Evolutionary conservation across 2,329 filamentous ascomycete genomes (phyloP).

Genomic region (Pseudogymnoascus sp.): DNA sequence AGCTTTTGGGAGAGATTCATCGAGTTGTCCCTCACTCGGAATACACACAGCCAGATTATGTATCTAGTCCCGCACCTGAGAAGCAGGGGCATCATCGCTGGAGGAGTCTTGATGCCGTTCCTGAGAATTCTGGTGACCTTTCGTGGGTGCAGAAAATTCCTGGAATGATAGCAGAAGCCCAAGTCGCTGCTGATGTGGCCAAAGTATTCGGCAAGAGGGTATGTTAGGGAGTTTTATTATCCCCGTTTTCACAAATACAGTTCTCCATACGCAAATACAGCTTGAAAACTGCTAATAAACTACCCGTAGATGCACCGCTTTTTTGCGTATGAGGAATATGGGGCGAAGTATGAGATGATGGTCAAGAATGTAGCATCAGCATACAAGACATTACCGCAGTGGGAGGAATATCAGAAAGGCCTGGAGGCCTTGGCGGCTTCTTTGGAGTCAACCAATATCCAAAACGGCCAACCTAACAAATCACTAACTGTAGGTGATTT

Average conservation of each 20-base stretch:
- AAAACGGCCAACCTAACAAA: constrained; percentile 56
- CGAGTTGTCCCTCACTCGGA: constrained; percentile 60
- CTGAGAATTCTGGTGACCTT: constrained; percentile 28
- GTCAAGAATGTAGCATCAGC: constrained; percentile 65
- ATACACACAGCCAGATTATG: constrained; percentile 39
- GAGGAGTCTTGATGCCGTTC: constrained; percentile 33
- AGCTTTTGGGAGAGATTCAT: constrained; percentile 67
- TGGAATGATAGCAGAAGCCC: constrained; percentile 48
- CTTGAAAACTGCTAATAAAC: neutral
- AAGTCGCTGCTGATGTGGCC: constrained; percentile 51
- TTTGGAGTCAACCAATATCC: constrained; percentile 59
- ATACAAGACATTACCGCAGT: constrained; percentile 60
- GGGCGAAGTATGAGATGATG: constrained; percentile 80
- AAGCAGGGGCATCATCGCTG: constrained; percentile 36
- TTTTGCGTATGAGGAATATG: constrained; percentile 84
- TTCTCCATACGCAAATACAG: neutral
- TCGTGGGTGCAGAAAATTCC: constrained; percentile 39
- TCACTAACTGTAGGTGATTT: constrained; percentile 77
- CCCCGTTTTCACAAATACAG: neutral
- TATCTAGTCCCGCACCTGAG: neutral
- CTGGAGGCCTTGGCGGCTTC: constrained; percentile 75
- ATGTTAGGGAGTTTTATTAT: constrained; percentile 15
- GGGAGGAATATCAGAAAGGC: constrained; percentile 74
- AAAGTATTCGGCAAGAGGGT: constrained; percentile 53
- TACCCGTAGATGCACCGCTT: constrained; percentile 63